Base-by-base conservation (phyloP, 495 filamentous ascomycete genomes). In the Penicillium verhagenii region DNA sequence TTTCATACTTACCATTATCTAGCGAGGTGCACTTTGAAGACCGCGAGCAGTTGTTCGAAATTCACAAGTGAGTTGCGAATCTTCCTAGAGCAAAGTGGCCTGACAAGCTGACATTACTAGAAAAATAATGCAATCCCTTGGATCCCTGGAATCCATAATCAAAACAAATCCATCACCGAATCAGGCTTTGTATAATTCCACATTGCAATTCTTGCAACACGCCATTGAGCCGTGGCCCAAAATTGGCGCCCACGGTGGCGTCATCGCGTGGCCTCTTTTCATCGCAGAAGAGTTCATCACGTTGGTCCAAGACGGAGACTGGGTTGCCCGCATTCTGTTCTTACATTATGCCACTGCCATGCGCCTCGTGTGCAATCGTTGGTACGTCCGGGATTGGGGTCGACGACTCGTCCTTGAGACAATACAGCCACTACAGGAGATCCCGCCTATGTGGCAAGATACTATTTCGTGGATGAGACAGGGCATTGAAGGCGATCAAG, bases 351-450 rank as follows among this genome's bases (percentile, higher is more conserved):
- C 67, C 5, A 61, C 72, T 4, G 64, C 60, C 0, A 68, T 76
- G 67, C 68, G 68, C 45, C 65, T 76, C 14, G 28, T 72, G 35
- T 71, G 64, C 1, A 55, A 74, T 53, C 63, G 66, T 24, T 76
- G 73, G 73, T 76, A 69, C 55, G 71, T 74, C 13, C 58, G 60
- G 9, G 66, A 69, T 18, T 69, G 65, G 63, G 71, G 73, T 2
- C 64, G 70, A 9, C 68, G 70, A 28, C 59, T 74, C 2, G 65
- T 76, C n/a, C 56, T 64, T 47, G 62, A 66, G 4, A 67, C 64
- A 16, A 18, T 76, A 6, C 58, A 71, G 19, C 47, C 59, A 8
- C 33, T 68, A 23, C 59, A 65, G 10, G 66, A 71, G 26, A 60
- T 72, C 28, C 71, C 72, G 0, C 37, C 53, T 7, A 57, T 58